phyloP scores from a whole-genome alignment of 352 stramenopile genomes.

The Phytophthora aleatoria region DNA sequence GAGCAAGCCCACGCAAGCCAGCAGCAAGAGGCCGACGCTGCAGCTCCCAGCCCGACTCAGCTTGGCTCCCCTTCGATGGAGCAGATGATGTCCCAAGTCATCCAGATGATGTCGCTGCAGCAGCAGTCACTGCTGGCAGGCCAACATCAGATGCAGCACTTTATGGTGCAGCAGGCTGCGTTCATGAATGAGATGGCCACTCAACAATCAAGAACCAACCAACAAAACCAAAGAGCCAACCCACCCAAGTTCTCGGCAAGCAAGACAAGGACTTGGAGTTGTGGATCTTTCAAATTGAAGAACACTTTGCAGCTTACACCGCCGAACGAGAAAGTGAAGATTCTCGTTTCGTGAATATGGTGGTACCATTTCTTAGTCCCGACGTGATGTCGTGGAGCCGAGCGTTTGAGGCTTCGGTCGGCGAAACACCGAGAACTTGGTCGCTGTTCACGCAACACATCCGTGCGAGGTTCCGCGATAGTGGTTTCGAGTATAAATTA shows the following conservation, averaged over 20 bases:
- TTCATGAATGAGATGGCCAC: too few species aligned
- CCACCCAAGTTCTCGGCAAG: constrained; percentile 18
- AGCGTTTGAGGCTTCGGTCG: constrained; percentile 1
- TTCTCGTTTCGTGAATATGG: constrained; percentile 9
- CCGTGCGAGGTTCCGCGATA: constrained; percentile 4
- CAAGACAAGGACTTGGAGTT: constrained; percentile 17
- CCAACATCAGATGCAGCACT: too few species aligned
- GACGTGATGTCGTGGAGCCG: constrained; percentile 14
- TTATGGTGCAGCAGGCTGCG: too few species aligned
- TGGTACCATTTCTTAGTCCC: constrained; percentile 4
- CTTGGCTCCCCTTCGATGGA: too few species aligned
- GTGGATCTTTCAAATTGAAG: constrained; percentile 21
- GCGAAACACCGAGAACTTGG: constrained; percentile 4
- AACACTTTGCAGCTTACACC: constrained; percentile 17
- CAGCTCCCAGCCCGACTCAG: too few species aligned
- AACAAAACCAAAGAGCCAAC: too few species aligned
- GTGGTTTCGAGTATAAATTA: constrained; percentile 13
- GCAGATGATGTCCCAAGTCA: too few species aligned
- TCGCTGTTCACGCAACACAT: constrained; percentile 12
- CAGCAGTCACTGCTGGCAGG: too few species aligned
- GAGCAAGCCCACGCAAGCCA: too few species aligned
- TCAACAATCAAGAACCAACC: too few species aligned
- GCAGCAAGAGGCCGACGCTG: too few species aligned
- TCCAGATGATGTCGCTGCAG: too few species aligned
- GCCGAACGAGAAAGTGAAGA: constrained; percentile 1